Evolutionary conservation across 805 yeast species (phyloP), one percentile per base, ranked within the genome.

Genomic region (Pichia cabralensis): DNA sequence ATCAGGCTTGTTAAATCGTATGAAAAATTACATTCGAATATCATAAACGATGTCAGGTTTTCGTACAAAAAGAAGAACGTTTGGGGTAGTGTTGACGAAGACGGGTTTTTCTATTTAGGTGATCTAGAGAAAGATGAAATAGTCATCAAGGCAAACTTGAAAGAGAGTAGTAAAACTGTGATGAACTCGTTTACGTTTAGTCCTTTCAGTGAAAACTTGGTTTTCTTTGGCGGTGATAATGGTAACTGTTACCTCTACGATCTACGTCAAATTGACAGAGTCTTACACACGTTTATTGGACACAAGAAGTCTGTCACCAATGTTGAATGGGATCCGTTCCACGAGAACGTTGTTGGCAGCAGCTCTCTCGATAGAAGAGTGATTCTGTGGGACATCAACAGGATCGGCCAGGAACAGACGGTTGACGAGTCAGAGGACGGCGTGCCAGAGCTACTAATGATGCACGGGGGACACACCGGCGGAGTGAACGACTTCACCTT

Each of bases 381-480:
- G 12, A 76, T 83, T 23, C 45, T 85, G 5, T 84, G 95, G 95
- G 94, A 85, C 52, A 61, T 84, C 38, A 61, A 65, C 30, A 76
- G 72, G 45, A 78, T 85, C 24, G 96, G 96, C 4, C 81, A 76
- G 42, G 95, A 84, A 50, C 94, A 83, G 54, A 68, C 67, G 11
- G 86, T 76, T 45, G 95, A 84, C 45, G 95, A 85, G 51, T 81
- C 85, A 21, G 94, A 81, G 44, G 96, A 85, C 49, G 96, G 94
- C 26, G 80, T 80, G 19, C 89, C 95, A 5, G 96, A 85, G 54
- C 58, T 85, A 23, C 63, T 84, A 47, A 80, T 84, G 86, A 80
- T 85, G 78, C 95, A 85, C 52, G 94, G 94, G 25, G 95, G 95
- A 15, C 95, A 85, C 51, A 77, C 86, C 14, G 79, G 84, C 13